Evolutionary conservation across 768 basidiomycete genomes (phyloP).

Genomic region (Tylopilus sp.): DNA sequence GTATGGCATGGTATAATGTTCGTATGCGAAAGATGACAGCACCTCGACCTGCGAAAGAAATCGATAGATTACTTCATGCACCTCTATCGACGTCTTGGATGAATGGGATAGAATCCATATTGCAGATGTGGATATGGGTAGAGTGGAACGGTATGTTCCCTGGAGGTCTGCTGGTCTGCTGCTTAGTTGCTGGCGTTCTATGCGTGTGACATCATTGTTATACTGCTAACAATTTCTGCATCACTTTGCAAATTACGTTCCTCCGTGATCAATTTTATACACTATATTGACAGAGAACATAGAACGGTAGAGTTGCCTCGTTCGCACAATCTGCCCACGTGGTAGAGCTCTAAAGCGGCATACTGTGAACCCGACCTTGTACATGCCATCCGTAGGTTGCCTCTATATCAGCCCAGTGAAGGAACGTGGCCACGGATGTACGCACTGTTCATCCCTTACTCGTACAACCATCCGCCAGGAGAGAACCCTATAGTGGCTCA

Average conservation of each 20-base stretch:
- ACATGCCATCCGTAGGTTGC: too few species aligned
- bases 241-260: not conserved
- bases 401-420: too few species aligned
- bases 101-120: slow-evolving; percentile 36
- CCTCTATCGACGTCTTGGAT: slow-evolving; percentile 25
- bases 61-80: not conserved
- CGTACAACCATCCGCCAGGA: too few species aligned
- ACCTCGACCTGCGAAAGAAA: slow-evolving; percentile 4
- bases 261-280: not conserved
- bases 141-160: slow-evolving; percentile 7
- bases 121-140: slow-evolving; percentile 50
- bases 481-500: slow-evolving; percentile 48
- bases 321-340: too few species aligned
- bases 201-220: not conserved
- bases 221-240: too few species aligned
- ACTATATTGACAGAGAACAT: not conserved
- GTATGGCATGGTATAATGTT: slow-evolving; percentile 65
- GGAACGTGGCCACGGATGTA: too few species aligned
- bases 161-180: not conserved
- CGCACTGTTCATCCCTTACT: too few species aligned
- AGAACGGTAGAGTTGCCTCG: too few species aligned
- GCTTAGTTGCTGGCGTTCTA: not conserved
- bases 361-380: too few species aligned
- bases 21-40: slow-evolving; percentile 51
- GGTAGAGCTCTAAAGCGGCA: too few species aligned